A percentile compares a stretch with the other conserved stretches of the same genome.
Evolutionary conservation across 768 basidiomycete species (phyloP).

Genomic region (Omphalotus guepiniiformis): DNA sequence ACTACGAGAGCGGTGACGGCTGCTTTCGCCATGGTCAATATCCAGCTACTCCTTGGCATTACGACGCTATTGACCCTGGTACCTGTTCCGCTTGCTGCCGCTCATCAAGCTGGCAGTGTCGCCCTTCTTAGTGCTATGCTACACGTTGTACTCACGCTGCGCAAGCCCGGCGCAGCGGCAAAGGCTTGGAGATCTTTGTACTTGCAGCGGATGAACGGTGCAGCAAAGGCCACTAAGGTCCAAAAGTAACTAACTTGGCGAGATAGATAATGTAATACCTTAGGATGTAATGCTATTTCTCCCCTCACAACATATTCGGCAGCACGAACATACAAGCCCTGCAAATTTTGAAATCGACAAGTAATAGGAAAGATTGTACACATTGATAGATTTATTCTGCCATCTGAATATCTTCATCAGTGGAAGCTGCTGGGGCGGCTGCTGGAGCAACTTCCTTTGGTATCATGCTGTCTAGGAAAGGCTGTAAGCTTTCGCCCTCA

Average conservation of each 20-base stretch:
- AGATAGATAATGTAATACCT: too few relatives aligned
- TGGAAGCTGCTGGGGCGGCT: slow-evolving; percentile 30
- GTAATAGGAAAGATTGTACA: too few relatives aligned
- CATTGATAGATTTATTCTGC: slow-evolving; percentile 47
- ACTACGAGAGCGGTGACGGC: slow-evolving; percentile 48
- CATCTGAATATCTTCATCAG: slow-evolving; percentile 87
- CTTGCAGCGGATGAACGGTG: slow-evolving; percentile 3
- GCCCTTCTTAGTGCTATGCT: slow-evolving; percentile 79
- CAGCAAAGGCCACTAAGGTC: neutral
- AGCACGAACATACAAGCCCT: too few relatives aligned
- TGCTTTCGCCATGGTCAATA: slow-evolving; percentile 76
- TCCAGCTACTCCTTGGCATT: slow-evolving; percentile 67
- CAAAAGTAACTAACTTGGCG: too few relatives aligned
- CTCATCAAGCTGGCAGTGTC: slow-evolving; percentile 95
- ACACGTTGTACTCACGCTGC: slow-evolving; percentile 67
- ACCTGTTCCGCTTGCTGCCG: slow-evolving; percentile 86
- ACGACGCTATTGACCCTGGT: slow-evolving; percentile 89
- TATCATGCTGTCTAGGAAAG: slow-evolving; percentile 75
- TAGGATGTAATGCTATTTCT: too few relatives aligned
- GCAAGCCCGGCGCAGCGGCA: slow-evolving; percentile 66
- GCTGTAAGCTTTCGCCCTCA: slow-evolving; percentile 74
- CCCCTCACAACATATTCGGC: too few relatives aligned
- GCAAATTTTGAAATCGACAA: too few relatives aligned
- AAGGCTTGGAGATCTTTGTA: slow-evolving; percentile 44
- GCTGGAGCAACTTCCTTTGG: slow-evolving; percentile 54